Percentiles rank a stretch among this genome's conserved stretches.
phyloP scores from a whole-genome alignment of 179 eudicot species.

The Patellifolia procumbens region DNA sequence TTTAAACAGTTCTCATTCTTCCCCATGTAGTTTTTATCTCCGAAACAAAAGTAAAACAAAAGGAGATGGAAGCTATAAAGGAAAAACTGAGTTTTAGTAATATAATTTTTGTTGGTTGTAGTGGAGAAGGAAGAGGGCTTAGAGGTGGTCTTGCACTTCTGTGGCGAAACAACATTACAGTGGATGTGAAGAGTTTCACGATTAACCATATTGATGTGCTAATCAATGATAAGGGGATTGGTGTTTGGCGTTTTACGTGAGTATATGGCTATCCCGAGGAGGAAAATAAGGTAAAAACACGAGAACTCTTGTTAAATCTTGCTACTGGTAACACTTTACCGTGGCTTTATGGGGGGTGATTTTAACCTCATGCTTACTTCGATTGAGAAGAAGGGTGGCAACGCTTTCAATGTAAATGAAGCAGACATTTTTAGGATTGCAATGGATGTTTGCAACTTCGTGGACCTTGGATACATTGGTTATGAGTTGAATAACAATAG shows the following conservation, averaged over 20 bases:
- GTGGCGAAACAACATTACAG: neutral
- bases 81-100: no score
- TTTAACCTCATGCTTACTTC: neutral
- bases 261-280: neutral
- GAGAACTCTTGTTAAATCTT: neutral
- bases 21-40: neutral
- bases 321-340: neutral
- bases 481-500: neutral
- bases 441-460: neutral
- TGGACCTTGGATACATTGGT: neutral
- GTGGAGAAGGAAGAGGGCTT: neutral
- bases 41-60: no score
- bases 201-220: neutral
- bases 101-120: neutral
- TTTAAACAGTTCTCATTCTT: no score
- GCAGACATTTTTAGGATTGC: neutral
- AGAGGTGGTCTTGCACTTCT: neutral
- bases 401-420: neutral
- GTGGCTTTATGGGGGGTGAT: neutral
- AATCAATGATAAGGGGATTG: fast-evolving
- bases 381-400: neutral
- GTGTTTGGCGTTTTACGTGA: neutral
- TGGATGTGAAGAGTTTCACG: neutral
- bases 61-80: neutral
- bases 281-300: neutral